Evolutionary conservation across 2,329 filamentous ascomycete species (phyloP).

Genomic region (Stromatinia cepivora): DNA sequence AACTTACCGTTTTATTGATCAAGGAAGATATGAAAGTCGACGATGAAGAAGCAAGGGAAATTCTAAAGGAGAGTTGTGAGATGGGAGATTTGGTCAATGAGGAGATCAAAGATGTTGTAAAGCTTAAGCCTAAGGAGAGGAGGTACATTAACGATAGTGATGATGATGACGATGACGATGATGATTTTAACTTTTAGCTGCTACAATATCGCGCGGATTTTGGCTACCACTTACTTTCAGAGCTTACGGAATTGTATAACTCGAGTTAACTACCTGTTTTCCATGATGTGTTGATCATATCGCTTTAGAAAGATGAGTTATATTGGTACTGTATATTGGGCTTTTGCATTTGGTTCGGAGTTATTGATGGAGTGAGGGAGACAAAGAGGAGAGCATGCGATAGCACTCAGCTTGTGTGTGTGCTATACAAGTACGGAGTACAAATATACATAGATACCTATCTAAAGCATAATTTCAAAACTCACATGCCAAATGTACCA

Average conservation of each 20-base stretch:
- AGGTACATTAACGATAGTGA: conserved; percentile 50
- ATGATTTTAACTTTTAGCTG: conserved; percentile 10
- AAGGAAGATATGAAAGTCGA: conserved; percentile 57
- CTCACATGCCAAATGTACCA: background rate
- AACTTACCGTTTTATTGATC: conserved; percentile 57
- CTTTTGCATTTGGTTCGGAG: background rate
- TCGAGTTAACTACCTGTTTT: background rate
- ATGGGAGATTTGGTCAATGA: conserved; percentile 38
- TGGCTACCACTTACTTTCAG: background rate
- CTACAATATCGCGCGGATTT: too few relatives aligned
- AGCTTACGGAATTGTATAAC: background rate
- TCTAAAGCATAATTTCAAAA: background rate
- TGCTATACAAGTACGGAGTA: background rate
- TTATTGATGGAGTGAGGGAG: background rate
- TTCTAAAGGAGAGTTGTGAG: conserved; percentile 35
- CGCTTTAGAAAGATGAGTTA: background rate
- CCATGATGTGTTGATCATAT: background rate
- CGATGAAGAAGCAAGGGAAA: conserved; percentile 42
- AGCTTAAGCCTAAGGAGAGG: conserved; percentile 44
- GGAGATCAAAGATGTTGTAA: conserved; percentile 57
- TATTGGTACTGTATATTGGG: background rate
- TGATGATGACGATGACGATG: conserved; percentile 33
- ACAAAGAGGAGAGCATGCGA: background rate
- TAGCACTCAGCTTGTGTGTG: background rate
- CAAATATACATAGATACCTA: conserved; percentile 10